A percentile compares a stretch with the other conserved stretches of the same genome.
Evolutionary conservation across 73 alveolate genomes (phyloP).

Genomic region (Tetrahymena borealis): DNA sequence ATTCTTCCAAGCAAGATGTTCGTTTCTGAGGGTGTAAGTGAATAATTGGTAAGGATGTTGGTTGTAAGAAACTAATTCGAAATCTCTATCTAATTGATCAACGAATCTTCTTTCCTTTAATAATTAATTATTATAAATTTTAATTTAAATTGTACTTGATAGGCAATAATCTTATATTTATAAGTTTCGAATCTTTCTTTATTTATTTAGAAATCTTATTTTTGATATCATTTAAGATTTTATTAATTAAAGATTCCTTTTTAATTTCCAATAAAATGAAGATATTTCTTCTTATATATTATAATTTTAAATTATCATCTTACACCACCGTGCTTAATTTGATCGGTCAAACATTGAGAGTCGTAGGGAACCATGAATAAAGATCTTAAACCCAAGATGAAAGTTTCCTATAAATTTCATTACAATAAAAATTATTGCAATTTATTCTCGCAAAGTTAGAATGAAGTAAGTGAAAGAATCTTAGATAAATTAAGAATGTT

Average conservation of each 20-base stretch:
- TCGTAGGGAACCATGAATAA: conserved; percentile 37
- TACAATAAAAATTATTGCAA: not conserved
- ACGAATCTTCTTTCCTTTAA: conserved; percentile 33
- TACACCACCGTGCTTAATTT: conserved; percentile 46
- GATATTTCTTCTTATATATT: no score
- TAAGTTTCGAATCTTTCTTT: no score
- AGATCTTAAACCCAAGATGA: conserved; percentile 41
- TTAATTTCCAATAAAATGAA: no score
- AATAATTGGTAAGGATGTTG: conserved; percentile 37
- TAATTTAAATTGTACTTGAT: not conserved
- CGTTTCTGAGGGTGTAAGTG: conserved; percentile 26
- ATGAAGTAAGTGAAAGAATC: not conserved
- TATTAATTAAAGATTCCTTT: no score
- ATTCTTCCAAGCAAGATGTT: conserved; percentile 21
- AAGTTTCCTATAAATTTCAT: conserved; percentile 6
- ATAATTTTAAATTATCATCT: not conserved
- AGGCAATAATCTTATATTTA: no score
- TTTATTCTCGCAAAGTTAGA: not conserved
- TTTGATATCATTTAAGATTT: no score
- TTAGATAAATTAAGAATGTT: not conserved
- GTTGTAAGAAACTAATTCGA: conserved; percentile 37
- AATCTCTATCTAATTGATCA: conserved; percentile 43
- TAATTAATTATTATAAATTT: not conserved
- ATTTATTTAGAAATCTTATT: no score
- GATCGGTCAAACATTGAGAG: conserved; percentile 31